phyloP scores from a whole-genome alignment of 306 rosid genomes.

The Prunus mume region DNA sequence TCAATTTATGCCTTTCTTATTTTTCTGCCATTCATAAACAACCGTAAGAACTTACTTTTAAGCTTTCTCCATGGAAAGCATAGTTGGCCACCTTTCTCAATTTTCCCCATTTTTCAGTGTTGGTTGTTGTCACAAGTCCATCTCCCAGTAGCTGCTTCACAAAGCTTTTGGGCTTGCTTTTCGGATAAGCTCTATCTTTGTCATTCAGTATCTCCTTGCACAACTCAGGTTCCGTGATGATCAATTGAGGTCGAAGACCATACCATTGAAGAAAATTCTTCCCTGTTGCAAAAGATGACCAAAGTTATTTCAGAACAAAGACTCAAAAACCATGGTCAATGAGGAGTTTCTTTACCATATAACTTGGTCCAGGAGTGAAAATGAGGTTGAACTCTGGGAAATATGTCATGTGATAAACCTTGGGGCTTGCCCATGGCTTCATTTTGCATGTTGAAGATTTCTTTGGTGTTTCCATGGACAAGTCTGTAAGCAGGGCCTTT shows the following conservation, averaged over 20 bases:
- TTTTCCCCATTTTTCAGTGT: constrained; percentile 29
- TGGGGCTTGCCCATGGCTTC: constrained; percentile 17
- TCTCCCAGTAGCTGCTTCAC: constrained; percentile 25
- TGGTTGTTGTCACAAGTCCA: constrained; percentile 17
- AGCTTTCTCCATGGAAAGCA: constrained; percentile 41
- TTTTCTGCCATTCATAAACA: background rate
- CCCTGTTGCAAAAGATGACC: constrained; percentile 3
- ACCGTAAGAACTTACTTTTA: constrained; percentile 25
- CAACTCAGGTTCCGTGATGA: constrained; percentile 26
- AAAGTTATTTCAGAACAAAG: background rate
- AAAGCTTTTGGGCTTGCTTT: background rate
- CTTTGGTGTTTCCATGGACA: constrained; percentile 22
- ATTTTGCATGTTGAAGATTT: constrained; percentile 15
- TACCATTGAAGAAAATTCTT: constrained; percentile 32
- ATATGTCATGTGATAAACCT: constrained; percentile 18
- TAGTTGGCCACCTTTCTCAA: constrained; percentile 33
- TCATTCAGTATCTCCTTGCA: constrained; percentile 25
- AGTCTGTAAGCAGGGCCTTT: constrained; percentile 33
- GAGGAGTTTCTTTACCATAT: constrained; percentile 5
- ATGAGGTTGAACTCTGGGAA: constrained; percentile 13
- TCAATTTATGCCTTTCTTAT: background rate
- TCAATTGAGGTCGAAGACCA: constrained; percentile 22
- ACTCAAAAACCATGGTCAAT: background rate
- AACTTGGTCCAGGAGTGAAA: background rate
- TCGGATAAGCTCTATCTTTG: constrained; percentile 10